These are phyloP conservation scores for Yamadazyma olivae DNA, from an alignment of 805 yeast genomes.

Conservation along the genomic window DNA sequence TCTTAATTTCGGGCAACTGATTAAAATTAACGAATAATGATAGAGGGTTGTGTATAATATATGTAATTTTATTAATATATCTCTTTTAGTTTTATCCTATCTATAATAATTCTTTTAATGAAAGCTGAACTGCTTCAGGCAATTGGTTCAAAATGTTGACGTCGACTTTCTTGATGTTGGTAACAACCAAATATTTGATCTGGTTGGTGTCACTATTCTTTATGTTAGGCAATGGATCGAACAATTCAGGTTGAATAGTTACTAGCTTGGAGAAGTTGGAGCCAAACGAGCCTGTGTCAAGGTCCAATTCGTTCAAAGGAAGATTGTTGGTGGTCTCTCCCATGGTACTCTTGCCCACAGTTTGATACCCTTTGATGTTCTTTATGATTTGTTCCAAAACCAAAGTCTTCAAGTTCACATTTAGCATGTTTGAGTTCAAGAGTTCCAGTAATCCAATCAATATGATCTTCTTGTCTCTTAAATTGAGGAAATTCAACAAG, in stretches of 20 bases:
- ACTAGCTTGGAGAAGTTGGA: constrained; percentile 75
- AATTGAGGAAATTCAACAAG: constrained; percentile 44
- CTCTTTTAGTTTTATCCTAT: not conserved
- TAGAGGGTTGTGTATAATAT: constrained; percentile 6
- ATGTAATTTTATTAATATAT: constrained; percentile 6
- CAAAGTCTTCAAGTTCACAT: constrained; percentile 21
- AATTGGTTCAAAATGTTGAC: constrained; percentile 24
- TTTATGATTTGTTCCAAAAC: constrained; percentile 31
- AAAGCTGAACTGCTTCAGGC: constrained; percentile 15
- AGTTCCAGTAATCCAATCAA: constrained; percentile 49
- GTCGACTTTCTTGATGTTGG: constrained; percentile 26
- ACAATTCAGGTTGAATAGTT: constrained; percentile 54
- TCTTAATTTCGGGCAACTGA: not conserved
- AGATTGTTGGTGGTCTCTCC: constrained; percentile 10
- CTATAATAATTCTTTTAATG: constrained; percentile 4
- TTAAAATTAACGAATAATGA: constrained; percentile 6
- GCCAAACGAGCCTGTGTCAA: constrained; percentile 76
- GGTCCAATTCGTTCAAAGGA: constrained; percentile 48
- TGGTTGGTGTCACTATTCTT: constrained; percentile 29
- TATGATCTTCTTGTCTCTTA: constrained; percentile 54
- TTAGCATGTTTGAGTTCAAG: constrained; percentile 25
- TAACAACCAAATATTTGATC: constrained; percentile 24
- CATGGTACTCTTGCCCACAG: constrained; percentile 15
- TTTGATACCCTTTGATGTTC: constrained; percentile 26
- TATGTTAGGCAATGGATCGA: constrained; percentile 69